Percentiles rank a stretch among this genome's conserved stretches.
phyloP scores from a whole-genome alignment of 139 green algal genomes.

The Picochlorum sp. region DNA sequence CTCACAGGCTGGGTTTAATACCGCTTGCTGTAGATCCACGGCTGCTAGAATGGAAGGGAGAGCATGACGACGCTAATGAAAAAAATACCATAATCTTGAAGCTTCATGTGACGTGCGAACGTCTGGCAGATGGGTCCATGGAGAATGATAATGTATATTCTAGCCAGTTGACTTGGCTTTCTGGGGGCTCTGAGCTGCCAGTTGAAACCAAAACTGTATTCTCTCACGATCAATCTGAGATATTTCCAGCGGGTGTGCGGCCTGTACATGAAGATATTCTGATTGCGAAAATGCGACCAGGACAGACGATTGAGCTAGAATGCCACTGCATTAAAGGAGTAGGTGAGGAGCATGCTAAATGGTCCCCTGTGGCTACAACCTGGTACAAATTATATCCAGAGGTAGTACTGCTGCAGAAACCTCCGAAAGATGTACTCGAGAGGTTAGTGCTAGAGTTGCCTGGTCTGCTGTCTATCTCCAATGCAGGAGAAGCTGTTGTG shows the following conservation, averaged over 20 bases:
- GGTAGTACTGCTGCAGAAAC: constrained; percentile 55
- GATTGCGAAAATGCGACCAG: constrained; percentile 76
- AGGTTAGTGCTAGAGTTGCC: constrained; percentile 42
- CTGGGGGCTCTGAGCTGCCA: constrained; percentile 72
- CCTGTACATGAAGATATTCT: constrained; percentile 79
- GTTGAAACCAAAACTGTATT: constrained; percentile 70
- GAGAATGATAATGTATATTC: constrained; percentile 35
- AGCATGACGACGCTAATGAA: constrained; percentile 31
- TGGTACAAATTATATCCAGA: constrained; percentile 85
- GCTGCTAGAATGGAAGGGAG: constrained; percentile 45
- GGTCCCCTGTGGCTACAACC: constrained; percentile 90
- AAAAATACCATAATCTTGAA: constrained; percentile 64
- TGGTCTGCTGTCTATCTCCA: constrained; percentile 37
- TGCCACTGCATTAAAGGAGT: constrained; percentile 76
- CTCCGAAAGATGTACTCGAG: constrained; percentile 29
- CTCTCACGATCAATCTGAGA: constrained; percentile 32
- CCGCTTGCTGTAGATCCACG: constrained; percentile 71
- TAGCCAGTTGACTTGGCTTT: constrained; percentile 70
- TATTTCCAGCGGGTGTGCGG: constrained; percentile 12
- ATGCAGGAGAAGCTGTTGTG: constrained; percentile 2
- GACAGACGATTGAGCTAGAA: constrained; percentile 82
- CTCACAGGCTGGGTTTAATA: constrained; percentile 86
- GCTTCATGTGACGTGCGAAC: constrained; percentile 41
- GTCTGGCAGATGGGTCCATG: constrained; percentile 12
- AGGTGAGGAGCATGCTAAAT: constrained; percentile 94